Base-by-base conservation (phyloP, 441 rosid species). In the Gossypium armourianum region DNA sequence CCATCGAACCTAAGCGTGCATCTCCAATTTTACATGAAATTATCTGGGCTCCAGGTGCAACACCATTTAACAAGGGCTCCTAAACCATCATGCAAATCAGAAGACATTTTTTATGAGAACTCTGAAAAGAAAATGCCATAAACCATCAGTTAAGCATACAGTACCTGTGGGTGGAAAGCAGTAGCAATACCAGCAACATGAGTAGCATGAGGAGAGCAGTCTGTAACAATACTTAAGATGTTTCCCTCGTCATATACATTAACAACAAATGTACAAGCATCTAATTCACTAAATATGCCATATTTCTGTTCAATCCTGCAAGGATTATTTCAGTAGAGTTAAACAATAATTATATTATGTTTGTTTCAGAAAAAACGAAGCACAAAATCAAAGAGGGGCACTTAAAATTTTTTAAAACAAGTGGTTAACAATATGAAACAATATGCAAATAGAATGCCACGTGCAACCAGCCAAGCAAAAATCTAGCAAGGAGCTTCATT, bases 1-100 rank as follows among this genome's bases (percentile, higher is more conserved):
- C 97, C 99, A 92, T 92, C 67, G 97, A 94, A 62, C 91, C 99
- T 76, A 94, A 80, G 73, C 97, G 94, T 0, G 97, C 76, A 74
- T 92, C 99, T 71, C 99, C 99, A 81, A 94, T 92, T 89, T 94
- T 94, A 79, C 99, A 94, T 52, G 99, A 94, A 84, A 94, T 86
- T 72, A 94, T 45, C 45, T 94, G 97, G 60, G 99, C 97, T 75
- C 99, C 99, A 70, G 99, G 99, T 73, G 99, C 97, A 78, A 94
- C 83, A 72, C 99, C 99, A 83, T 92, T 94, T 78, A 94, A 74
- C 75, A 94, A 80, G 49, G 91, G 86, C 84, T 92, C 97, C 97
- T 95, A 76, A 74, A 74, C 45, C 72, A 63, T 36, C 53, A 60
- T 47, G 72, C 54, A 81, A 49, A 3, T 64, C 72, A 77, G 61